Evolutionary conservation across 1,284 basidiomycete species (phyloP).

Genomic region (Leccinum angustisporum): DNA sequence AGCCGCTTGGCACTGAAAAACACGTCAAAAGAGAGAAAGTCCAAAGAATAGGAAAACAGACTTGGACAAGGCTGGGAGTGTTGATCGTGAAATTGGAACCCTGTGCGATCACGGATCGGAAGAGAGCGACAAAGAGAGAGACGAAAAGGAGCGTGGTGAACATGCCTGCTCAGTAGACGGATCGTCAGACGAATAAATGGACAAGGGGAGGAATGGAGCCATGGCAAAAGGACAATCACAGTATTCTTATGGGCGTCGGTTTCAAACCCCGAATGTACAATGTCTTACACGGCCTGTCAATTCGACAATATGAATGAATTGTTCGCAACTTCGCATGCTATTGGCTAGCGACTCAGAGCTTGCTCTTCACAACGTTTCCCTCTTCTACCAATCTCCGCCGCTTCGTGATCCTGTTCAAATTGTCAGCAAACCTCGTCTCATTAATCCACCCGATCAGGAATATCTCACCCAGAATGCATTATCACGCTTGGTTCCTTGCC

Average conservation of each 20-base stretch:
- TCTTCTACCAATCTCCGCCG: constrained; percentile 70
- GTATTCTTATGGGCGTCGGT: constrained; percentile 5
- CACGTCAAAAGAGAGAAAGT: constrained; percentile 5
- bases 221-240: background rate
- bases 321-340: background rate
- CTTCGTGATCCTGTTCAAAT: constrained; percentile 64
- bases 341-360: constrained; percentile 32
- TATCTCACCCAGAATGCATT: constrained; percentile 72
- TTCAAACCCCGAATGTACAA: constrained; percentile 26
- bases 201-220: constrained; percentile 8
- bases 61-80: constrained; percentile 56
- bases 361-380: constrained; percentile 47
- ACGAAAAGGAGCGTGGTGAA: constrained; percentile 73
- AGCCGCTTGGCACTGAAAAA: constrained; percentile 51
- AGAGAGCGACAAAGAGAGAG: constrained; percentile 61
- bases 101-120: constrained; percentile 50
- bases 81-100: constrained; percentile 45
- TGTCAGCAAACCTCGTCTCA: constrained; percentile 31
- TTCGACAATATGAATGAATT: background rate
- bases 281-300: constrained; percentile 5
- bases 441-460: constrained; percentile 9
- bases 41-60: constrained; percentile 26
- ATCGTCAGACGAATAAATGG: constrained; percentile 24
- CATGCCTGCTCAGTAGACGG: constrained; percentile 45
- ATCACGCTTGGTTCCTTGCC: constrained; percentile 65